phyloP scores from a whole-genome alignment of 2,329 filamentous ascomycete species.

The Plenodomus tracheiphilus region DNA sequence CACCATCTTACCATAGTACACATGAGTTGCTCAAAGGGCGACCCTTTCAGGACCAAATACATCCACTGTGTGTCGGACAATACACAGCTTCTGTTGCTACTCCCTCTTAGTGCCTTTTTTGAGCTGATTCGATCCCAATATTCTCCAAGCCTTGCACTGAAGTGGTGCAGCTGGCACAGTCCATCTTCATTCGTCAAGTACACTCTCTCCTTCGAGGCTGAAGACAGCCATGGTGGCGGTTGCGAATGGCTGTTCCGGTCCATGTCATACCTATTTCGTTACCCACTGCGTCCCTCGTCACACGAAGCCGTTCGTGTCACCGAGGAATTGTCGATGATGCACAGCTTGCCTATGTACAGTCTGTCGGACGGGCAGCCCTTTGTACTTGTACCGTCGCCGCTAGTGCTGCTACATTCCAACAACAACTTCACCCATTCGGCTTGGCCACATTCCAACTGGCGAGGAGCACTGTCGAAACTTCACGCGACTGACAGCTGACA shows the following conservation, averaged over 20 bases:
- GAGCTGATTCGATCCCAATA: too few relatives aligned
- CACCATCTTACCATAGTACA: too few relatives aligned
- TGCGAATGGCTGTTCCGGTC: not conserved
- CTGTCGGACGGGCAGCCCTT: not conserved
- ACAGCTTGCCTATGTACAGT: not conserved
- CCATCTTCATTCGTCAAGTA: not conserved
- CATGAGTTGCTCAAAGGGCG: too few relatives aligned
- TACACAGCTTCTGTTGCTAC: too few relatives aligned
- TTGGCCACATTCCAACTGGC: conserved; percentile 7
- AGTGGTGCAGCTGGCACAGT: not conserved
- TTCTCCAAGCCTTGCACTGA: not conserved
- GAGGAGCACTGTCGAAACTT: not conserved
- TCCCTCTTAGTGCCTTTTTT: too few relatives aligned
- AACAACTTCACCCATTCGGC: conserved; percentile 4
- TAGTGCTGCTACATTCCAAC: conserved; percentile 10
- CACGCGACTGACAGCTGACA: conserved; percentile 24
- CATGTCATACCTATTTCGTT: not conserved
- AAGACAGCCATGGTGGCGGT: not conserved
- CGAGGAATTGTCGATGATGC: not conserved
- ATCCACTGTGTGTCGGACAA: too few relatives aligned
- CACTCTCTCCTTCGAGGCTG: not conserved
- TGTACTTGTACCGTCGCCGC: not conserved
- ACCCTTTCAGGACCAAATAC: too few relatives aligned
- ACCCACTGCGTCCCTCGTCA: not conserved
- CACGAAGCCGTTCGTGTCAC: not conserved